Base-by-base conservation (phyloP, 148 eudicot genomes). In the Camellia japonica region DNA sequence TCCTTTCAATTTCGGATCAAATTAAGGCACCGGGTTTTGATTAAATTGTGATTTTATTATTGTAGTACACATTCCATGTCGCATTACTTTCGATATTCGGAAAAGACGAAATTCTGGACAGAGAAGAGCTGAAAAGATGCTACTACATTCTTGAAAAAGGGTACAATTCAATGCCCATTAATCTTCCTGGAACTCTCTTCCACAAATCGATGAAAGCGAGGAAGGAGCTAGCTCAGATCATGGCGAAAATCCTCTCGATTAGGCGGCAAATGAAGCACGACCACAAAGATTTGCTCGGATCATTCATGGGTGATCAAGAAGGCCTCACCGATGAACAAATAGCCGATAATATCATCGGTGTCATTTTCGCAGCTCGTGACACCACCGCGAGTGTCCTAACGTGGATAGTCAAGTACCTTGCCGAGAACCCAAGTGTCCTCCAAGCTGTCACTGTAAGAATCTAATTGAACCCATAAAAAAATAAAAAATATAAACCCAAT, bases 1-100 rank as follows among this genome's bases (percentile, higher is more conserved):
- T 68, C 30, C 38, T 9, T 30, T 6, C 13, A 13, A 2, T 18
- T 23, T 18, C 18, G 12, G 80, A 74, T 0, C 5, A 20, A 54
- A 23, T 6, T 23, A 19, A 49, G 87, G 87, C 71, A 84, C 81
- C 54, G 92, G 83, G 67, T 68, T 77, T 30, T 49, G 52, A 49
- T 49, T 49, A 49, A 49, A 49, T 49, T 49, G 7, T 49, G 47
- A 0, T 78, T 79, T 55, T 46, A 4, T 77, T 58, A 4, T 30
- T 87, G 88, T 96, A 93, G 98, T 95, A 91, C 82, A 87, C 98
- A 46, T 95, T 90, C 90, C 89, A 93, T 84, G 96, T 95, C 80
- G 98, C 98, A 62, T 79, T 95, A 23, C 90, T 95, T 43, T 93
- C 98, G 19, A 91, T 93, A 77, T 74, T 95, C 23, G 98, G 98